Conservation (phyloP, 1,284 basidiomycete species). For the Heliocybe sulcata region DNA sequence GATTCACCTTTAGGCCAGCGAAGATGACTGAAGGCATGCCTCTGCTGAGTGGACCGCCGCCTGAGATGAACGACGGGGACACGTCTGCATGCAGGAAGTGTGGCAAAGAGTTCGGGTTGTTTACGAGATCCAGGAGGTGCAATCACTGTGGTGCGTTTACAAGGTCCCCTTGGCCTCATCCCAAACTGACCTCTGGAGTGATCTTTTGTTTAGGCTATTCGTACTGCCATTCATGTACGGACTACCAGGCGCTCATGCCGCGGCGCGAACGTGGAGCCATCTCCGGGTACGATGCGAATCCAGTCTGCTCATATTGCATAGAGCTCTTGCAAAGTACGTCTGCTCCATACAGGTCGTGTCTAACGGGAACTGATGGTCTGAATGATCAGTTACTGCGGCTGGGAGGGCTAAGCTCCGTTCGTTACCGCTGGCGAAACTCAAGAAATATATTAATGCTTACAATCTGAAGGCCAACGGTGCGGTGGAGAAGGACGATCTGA, state of each 20-base stretch:
- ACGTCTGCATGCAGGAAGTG: conserved; percentile 61
- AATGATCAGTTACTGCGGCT: conserved; percentile 53
- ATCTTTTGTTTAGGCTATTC: conserved; percentile 42
- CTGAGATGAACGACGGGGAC: conserved; percentile 22
- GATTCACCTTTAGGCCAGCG: neutral
- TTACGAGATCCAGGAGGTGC: conserved; percentile 56
- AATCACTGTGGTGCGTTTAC: conserved; percentile 60
- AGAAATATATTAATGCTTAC: conserved; percentile 63
- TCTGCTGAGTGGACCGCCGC: conserved; percentile 52
- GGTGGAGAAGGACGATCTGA: conserved; percentile 71
- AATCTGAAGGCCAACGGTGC: conserved; percentile 53
- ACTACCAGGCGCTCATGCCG: conserved; percentile 71
- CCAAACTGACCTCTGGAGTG: neutral
- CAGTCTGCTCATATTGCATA: conserved; percentile 67
- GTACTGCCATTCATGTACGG: conserved; percentile 66
- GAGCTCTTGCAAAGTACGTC: conserved; percentile 59
- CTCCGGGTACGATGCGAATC: conserved; percentile 52
- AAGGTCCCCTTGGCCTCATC: neutral
- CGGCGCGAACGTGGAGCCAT: conserved; percentile 29
- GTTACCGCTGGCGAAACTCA: conserved; percentile 50
- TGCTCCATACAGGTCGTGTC: conserved; percentile 1
- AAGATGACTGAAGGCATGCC: conserved; percentile 42
- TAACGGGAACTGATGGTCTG: neutral
- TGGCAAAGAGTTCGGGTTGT: conserved; percentile 66
- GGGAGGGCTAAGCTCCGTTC: conserved; percentile 46